Conservation (phyloP, 1,284 basidiomycete species). For the Irpex sp. region DNA sequence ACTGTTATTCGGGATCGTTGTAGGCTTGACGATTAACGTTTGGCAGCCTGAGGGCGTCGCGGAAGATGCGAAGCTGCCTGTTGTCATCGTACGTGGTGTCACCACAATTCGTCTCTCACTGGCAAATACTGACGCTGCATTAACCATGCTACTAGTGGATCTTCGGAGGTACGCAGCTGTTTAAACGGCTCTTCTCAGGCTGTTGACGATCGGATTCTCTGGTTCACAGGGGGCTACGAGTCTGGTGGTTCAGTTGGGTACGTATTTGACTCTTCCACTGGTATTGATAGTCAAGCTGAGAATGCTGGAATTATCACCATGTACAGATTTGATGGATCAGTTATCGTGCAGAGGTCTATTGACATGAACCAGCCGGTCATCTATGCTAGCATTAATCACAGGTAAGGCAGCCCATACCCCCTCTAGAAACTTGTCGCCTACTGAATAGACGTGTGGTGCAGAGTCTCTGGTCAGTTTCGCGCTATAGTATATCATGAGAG, state of each 20-base stretch:
- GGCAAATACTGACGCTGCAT: background rate
- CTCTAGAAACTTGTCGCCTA: too few relatives aligned
- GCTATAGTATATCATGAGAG: too few relatives aligned
- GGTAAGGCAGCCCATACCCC: slow-evolving; percentile 7
- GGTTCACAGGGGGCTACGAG: background rate
- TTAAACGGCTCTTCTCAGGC: too few relatives aligned
- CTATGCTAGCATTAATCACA: slow-evolving; percentile 24
- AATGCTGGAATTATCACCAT: background rate
- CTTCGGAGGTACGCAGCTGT: slow-evolving; percentile 26
- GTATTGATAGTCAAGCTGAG: background rate
- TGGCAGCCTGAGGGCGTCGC: slow-evolving; percentile 37
- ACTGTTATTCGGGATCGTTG: too few relatives aligned
- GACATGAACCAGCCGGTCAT: slow-evolving; percentile 19
- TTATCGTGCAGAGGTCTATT: slow-evolving; percentile 45
- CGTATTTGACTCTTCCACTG: background rate
- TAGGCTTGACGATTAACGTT: slow-evolving; percentile 46
- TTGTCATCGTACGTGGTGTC: slow-evolving; percentile 39
- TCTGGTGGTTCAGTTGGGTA: slow-evolving; percentile 1
- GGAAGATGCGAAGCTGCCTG: slow-evolving; percentile 40
- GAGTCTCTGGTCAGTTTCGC: background rate
- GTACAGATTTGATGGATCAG: slow-evolving; percentile 11
- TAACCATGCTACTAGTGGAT: slow-evolving; percentile 34
- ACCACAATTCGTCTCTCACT: background rate
- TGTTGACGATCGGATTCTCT: too few relatives aligned
- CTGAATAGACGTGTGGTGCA: background rate